Conservation (phyloP, 306 rosid species). For the Dalbergia oliveri region DNA sequence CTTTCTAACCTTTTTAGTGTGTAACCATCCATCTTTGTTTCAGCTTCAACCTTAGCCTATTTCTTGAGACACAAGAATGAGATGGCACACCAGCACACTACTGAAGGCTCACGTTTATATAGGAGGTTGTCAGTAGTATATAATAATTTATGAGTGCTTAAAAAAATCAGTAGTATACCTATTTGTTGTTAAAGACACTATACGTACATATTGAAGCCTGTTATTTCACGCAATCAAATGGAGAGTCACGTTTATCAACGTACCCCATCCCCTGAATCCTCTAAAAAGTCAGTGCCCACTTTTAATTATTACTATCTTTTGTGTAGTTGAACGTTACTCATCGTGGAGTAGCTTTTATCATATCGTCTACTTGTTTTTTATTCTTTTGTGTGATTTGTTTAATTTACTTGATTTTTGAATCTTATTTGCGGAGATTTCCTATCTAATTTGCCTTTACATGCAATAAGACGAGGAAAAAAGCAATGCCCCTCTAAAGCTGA, state of each 20-base stretch:
- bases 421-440: background rate
- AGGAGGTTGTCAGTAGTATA: slow-evolving; percentile 34
- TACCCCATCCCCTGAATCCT: slow-evolving; percentile 23
- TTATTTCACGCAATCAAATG: slow-evolving; percentile 47
- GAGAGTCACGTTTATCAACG: slow-evolving; percentile 36
- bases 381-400: slow-evolving; percentile 23
- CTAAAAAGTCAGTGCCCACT: slow-evolving; percentile 44
- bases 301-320: slow-evolving; percentile 57
- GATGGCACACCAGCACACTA: slow-evolving; percentile 7
- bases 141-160: background rate
- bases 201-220: slow-evolving; percentile 26
- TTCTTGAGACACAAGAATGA: slow-evolving; percentile 52
- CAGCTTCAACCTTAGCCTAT: slow-evolving; percentile 19
- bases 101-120: slow-evolving; percentile 42
- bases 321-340: slow-evolving; percentile 51
- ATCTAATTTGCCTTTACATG: slow-evolving; percentile 7
- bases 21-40: slow-evolving; percentile 49
- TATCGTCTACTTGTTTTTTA: slow-evolving; percentile 27
- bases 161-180: background rate
- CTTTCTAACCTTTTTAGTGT: slow-evolving; percentile 38
- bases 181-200: slow-evolving; percentile 4
- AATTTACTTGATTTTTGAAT: slow-evolving; percentile 8
- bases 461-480: slow-evolving; percentile 24
- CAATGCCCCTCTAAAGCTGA: background rate
- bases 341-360: slow-evolving; percentile 59